A percentile compares a stretch with the other conserved stretches of the same genome.
Conservation (phyloP, 169 alveolate genomes). For the Babesia sp. region DNA sequence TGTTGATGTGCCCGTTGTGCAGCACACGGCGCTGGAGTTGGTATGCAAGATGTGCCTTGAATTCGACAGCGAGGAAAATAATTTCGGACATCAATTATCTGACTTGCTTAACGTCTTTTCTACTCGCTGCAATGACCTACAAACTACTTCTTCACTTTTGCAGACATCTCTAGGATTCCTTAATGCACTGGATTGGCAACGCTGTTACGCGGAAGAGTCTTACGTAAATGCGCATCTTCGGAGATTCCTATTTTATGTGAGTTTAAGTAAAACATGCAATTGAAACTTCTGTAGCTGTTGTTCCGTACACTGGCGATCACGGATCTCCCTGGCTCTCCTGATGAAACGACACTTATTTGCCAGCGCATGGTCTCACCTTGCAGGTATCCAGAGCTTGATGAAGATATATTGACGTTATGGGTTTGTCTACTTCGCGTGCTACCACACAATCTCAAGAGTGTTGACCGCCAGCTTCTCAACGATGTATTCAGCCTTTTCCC, state of each 20-base stretch:
- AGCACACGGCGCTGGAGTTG: conserved; percentile 33
- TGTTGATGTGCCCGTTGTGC: conserved; percentile 41
- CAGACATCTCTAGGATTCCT: conserved; percentile 44
- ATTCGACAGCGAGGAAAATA: conserved; percentile 51
- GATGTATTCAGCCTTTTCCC: conserved; percentile 19
- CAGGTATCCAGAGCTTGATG: conserved; percentile 20
- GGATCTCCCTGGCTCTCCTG: background rate
- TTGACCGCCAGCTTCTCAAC: conserved; percentile 5
- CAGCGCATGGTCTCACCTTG: background rate
- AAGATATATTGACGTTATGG: conserved; percentile 34
- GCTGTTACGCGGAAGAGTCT: conserved; percentile 23
- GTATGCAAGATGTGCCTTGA: conserved; percentile 60
- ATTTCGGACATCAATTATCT: conserved; percentile 18
- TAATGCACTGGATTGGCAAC: conserved; percentile 36
- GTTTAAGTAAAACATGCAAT: background rate
- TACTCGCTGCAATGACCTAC: conserved; percentile 8
- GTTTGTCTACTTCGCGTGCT: conserved; percentile 41
- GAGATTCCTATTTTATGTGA: conserved; percentile 24
- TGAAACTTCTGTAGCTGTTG: background rate
- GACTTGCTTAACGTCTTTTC: background rate
- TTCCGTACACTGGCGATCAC: conserved; percentile 8
- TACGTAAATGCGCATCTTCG: conserved; percentile 32
- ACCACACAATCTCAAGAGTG: conserved; percentile 18
- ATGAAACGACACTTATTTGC: background rate
- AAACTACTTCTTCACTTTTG: conserved; percentile 33